Evolutionary conservation across 2,329 filamentous ascomycete species (phyloP), one percentile per base, ranked within the genome.

Genomic region (Colletotrichum melonis): DNA sequence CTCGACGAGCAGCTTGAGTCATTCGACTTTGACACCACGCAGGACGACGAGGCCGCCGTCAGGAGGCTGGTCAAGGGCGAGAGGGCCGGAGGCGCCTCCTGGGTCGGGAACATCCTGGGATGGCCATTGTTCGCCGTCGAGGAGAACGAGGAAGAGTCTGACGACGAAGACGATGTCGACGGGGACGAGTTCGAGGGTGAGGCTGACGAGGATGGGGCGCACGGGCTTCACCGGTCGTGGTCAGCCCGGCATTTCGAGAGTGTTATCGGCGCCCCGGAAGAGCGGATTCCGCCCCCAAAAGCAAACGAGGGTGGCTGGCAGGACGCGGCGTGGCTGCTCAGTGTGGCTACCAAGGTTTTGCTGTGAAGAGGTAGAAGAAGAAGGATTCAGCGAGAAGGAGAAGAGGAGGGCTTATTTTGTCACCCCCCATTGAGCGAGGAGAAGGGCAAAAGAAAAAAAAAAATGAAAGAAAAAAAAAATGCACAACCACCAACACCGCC

Each of bases 301-400:
- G 83, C 85, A 9, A 87, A 92, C 64, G 87, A 89, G 56, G 90
- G 89, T 19, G 88, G 88, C 9, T 93, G 91, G 91, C 87, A 89
- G 71, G 92, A 93, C 80, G 91, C 91, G 30, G 90, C 90, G 19
- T 93, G 91, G 92, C 81, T 93, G 59, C 81, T 93, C 68, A 91
- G 87, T 75, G 90, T 93, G 75, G 91, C 91, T 12, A 87, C 88
- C 30, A 91, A 90, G 78, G 88, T 92, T 57, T 83, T 92, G 76
- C 85, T 91, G 75, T 91, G 81, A 84, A 67, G 30, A 56, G 59
- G 14, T 59, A n/a, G 46, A 11, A 22, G 11, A 49, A 22, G 58
- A 26, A 64, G 46, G 26, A 11, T 42, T 42, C 38, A 16, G 38
- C 38, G 38, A 42, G 19, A 32, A 46, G 7, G 42, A 46, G 57